Conservation (phyloP, 1,139 yeast genomes). For the Debaryomyces nepalensis region DNA sequence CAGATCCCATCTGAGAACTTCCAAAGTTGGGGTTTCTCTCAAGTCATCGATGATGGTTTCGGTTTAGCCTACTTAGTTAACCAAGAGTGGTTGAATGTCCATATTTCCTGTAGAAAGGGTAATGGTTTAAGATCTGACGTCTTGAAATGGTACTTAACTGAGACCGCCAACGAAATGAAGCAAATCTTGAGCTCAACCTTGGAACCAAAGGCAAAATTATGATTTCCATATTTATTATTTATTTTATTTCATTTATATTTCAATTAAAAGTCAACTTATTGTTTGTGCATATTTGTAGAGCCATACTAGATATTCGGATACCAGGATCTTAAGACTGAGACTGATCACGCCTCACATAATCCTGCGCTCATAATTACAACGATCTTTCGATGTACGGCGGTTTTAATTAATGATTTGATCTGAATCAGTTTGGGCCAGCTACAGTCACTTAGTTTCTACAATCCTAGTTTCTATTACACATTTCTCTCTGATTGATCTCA, state of each 20-base stretch:
- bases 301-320: too few relatives aligned
- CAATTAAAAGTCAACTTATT: neutral
- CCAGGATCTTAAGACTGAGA: too few relatives aligned
- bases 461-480: too few relatives aligned
- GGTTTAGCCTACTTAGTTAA: slow-evolving; percentile 95
- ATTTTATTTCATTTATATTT: slow-evolving; percentile 9
- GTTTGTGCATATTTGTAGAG: too few relatives aligned
- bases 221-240: slow-evolving; percentile 3
- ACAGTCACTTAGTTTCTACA: too few relatives aligned
- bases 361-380: too few relatives aligned
- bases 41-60: slow-evolving; percentile 91
- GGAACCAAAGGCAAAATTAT: slow-evolving; percentile 45
- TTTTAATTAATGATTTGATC: too few relatives aligned
- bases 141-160: slow-evolving; percentile 70
- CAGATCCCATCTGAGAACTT: slow-evolving; percentile 88
- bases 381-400: too few relatives aligned
- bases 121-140: slow-evolving; percentile 69
- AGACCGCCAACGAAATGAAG: slow-evolving; percentile 82
- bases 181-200: slow-evolving; percentile 56
- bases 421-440: too few relatives aligned
- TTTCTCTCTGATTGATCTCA: too few relatives aligned
- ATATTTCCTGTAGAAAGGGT: slow-evolving; percentile 76
- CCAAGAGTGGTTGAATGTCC: slow-evolving; percentile 83
- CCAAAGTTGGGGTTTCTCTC: slow-evolving; percentile 97
- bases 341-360: too few relatives aligned